Conservation (phyloP, 1,284 basidiomycete genomes). For the Ustilago esculenta region DNA sequence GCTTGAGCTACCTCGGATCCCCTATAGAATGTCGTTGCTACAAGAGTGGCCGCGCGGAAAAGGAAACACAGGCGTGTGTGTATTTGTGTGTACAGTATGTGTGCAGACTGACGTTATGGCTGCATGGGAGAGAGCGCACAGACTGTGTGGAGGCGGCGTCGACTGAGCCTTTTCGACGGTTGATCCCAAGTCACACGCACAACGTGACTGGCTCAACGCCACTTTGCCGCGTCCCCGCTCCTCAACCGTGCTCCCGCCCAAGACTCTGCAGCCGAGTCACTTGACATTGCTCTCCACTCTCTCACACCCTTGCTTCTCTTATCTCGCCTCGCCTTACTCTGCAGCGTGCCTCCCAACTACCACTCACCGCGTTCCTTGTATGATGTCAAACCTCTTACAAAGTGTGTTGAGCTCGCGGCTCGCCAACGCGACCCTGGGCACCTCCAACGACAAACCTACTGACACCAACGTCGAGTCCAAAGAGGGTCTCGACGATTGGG, state of each 20-base stretch:
- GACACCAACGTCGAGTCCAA: slow-evolving; percentile 7
- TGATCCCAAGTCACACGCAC: background rate
- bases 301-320: background rate
- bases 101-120: background rate
- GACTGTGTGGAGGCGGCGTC: too few relatives aligned
- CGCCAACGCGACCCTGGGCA: slow-evolving; percentile 41
- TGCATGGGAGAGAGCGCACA: too few relatives aligned
- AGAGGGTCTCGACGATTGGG: slow-evolving; percentile 52
- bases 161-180: too few relatives aligned
- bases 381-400: slow-evolving; percentile 57
- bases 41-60: too few relatives aligned
- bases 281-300: too few relatives aligned
- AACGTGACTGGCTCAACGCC: background rate
- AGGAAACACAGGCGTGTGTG: too few relatives aligned
- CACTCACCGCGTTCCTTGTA: slow-evolving; percentile 1
- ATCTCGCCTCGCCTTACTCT: background rate
- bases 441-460: slow-evolving; percentile 8
- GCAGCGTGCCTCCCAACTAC: background rate
- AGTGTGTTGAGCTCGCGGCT: slow-evolving; percentile 54
- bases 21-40: too few relatives aligned
- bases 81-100: too few relatives aligned
- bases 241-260: background rate
- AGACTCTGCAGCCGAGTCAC: slow-evolving; percentile 22
- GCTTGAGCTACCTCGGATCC: too few relatives aligned
- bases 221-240: slow-evolving; percentile 4